These are phyloP conservation scores for Aspergillus calidoustus DNA, from an alignment of 2,329 filamentous ascomycete genomes.

Conservation along the genomic window DNA sequence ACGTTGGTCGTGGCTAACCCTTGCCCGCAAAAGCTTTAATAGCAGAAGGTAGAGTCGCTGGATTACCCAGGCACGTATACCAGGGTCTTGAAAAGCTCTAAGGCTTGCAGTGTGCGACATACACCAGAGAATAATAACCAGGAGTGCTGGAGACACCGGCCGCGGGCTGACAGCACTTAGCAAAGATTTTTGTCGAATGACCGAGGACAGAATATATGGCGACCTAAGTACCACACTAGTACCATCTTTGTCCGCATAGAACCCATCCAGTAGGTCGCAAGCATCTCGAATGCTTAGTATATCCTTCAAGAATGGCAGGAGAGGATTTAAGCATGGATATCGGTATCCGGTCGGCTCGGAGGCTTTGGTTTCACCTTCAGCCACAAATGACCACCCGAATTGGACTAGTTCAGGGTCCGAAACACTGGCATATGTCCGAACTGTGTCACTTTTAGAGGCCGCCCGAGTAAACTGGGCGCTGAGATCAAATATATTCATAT, in stretches of 20 bases:
- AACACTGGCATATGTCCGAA: too few species aligned
- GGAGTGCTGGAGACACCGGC: conserved; percentile 49
- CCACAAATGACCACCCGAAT: too few species aligned
- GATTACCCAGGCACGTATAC: conserved; percentile 47
- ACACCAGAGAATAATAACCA: conserved; percentile 55
- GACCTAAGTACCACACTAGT: conserved; percentile 39
- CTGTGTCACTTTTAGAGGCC: too few species aligned
- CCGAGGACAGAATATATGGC: conserved; percentile 54
- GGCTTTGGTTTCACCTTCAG: too few species aligned
- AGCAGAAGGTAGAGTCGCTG: conserved; percentile 35
- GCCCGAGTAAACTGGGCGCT: too few species aligned
- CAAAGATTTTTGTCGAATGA: conserved; percentile 53
- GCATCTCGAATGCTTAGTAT: conserved; percentile 48
- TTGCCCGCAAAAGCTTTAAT: conserved; percentile 35
- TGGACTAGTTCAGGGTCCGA: too few species aligned
- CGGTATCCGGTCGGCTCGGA: background rate
- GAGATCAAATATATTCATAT: too few species aligned
- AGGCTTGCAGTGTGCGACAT: conserved; percentile 55
- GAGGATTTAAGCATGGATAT: conserved; percentile 48
- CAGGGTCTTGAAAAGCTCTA: conserved; percentile 48
- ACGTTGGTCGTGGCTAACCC: conserved; percentile 30
- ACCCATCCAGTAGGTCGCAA: conserved; percentile 56
- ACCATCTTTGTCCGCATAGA: conserved; percentile 48
- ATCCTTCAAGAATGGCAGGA: conserved; percentile 46
- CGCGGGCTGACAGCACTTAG: conserved; percentile 50